These are phyloP conservation scores for Salix caprea DNA, from an alignment of 345 rosid genomes.

Conservation along the genomic window DNA sequence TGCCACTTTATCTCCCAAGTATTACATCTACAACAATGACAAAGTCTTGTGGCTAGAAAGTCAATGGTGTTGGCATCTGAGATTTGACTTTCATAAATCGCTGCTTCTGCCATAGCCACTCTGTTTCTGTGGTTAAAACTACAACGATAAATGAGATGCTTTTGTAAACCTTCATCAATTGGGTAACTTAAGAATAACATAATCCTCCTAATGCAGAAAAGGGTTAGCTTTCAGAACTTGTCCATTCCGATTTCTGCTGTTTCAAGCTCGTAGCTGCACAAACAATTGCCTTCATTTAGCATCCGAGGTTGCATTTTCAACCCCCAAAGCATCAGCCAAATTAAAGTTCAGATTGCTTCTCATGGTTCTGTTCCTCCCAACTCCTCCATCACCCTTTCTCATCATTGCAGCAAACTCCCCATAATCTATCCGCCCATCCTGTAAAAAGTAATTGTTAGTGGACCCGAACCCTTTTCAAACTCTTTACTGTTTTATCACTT, in stretches of 20 bases:
- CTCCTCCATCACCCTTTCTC: constrained; percentile 63
- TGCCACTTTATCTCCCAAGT: background rate
- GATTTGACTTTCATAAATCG: background rate
- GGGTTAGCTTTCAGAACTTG: background rate
- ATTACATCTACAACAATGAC: background rate
- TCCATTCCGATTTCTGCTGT: background rate
- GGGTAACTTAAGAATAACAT: background rate
- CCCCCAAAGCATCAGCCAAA: constrained; percentile 66
- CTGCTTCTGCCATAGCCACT: background rate
- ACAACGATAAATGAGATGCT: background rate
- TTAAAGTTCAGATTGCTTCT: constrained; percentile 66
- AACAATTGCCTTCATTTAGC: constrained; percentile 11
- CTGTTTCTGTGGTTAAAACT: background rate
- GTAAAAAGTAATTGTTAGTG: background rate
- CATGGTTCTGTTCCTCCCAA: constrained; percentile 72
- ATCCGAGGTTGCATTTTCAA: constrained; percentile 21
- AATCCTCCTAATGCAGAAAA: background rate
- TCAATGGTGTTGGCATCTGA: background rate
- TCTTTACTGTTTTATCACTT: no score
- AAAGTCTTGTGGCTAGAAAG: background rate
- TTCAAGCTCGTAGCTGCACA: background rate
- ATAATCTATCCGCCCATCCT: constrained; percentile 92
- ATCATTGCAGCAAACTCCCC: constrained; percentile 86
- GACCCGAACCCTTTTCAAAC: no score
- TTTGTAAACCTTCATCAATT: background rate